Evolutionary conservation across 257 asterid genomes (phyloP), one percentile per base, ranked within the genome.

Genomic region (Verbascum thapsus): DNA sequence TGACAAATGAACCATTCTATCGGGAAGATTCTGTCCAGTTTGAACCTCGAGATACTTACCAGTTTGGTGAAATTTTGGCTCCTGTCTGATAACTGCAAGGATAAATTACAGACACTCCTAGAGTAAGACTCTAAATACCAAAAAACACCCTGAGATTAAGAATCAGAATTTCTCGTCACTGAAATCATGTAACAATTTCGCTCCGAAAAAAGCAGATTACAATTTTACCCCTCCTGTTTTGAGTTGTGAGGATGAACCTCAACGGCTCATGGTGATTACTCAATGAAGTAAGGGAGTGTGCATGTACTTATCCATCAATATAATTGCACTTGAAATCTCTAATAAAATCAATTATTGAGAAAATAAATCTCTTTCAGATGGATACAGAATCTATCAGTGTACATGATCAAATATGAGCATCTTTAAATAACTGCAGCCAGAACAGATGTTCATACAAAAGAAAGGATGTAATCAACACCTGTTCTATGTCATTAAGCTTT

Each of bases 21-120:
- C 43, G 13, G 54, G 59, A 26, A 63, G 32, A 72, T 42, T 13
- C 61, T 12, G 19, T 61, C 34, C 54, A 49, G 26, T 73, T 61
- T 22, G 52, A 47, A 39, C 26, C 71, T 2, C 10, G 43, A 43
- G 47, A 61, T 64, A 58, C 48, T 48, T 13, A 15, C 38, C 58
- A 45, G 48, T 73, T 73, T 47, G 38, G 59, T 23, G 73, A 67
- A 58, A 54, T 26, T 32, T 23, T 67, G 7, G 58, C 53, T 55
- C 59, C 71, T 44, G 70, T 73, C 49, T 66, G 45, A 57, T 59
- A 18, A 12, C 8, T 42, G 38, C 34, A 9, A 45, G 32, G 32
- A 26, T 26, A 26, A 26, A 2, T 26, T 26, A 26, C 32, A 26
- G 2, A 5, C 32, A 26, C 32, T 1, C 32, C 32, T 5, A 1